Evolutionary conservation across 768 basidiomycete genomes (phyloP).

Genomic region (Tulasnella sp.): DNA sequence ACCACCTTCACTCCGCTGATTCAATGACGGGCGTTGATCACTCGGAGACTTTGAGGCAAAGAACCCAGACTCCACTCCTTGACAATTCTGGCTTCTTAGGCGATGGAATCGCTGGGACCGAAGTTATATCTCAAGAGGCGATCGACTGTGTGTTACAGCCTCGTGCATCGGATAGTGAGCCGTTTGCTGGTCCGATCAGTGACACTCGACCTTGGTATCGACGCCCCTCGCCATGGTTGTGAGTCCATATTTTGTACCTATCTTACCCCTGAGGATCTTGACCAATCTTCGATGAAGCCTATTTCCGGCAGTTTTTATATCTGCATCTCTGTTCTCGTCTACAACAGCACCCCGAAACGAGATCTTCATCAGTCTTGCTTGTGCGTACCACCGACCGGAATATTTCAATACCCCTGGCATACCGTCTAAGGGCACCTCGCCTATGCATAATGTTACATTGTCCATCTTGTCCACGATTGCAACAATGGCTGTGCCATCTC

Average conservation of each 20-base stretch:
- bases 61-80: too few species aligned
- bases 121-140: too few species aligned
- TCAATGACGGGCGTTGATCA: too few species aligned
- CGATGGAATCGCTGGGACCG: too few species aligned
- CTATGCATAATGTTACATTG: not conserved
- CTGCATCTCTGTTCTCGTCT: conserved; percentile 42
- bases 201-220: conserved; percentile 49
- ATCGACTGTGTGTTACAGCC: too few species aligned
- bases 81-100: not conserved
- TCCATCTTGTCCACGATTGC: not conserved
- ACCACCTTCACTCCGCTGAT: too few species aligned
- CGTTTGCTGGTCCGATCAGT: too few species aligned
- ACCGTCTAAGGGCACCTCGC: not conserved
- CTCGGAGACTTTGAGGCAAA: not conserved
- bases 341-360: conserved; percentile 62
- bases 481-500: conserved; percentile 9
- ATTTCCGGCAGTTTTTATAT: conserved; percentile 40
- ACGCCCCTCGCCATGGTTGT: conserved; percentile 66
- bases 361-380: conserved; percentile 62
- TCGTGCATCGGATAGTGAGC: too few species aligned
- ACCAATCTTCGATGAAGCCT: conserved; percentile 36
- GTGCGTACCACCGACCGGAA: conserved; percentile 54
- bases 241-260: not conserved
- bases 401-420: conserved; percentile 23
- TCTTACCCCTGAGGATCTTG: not conserved